phyloP scores from a whole-genome alignment of 345 rosid genomes.

The Capsella bursapastoris region DNA sequence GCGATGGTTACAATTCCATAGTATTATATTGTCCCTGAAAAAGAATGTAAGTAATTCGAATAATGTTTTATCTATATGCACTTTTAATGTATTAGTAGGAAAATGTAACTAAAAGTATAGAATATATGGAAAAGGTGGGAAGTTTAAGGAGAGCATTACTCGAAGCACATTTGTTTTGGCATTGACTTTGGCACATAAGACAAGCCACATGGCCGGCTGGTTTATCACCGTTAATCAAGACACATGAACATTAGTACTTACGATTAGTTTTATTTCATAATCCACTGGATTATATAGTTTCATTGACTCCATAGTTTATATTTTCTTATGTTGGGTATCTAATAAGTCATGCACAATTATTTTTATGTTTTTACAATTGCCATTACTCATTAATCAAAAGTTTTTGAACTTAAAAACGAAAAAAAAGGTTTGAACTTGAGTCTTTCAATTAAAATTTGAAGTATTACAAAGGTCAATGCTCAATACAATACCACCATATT shows the following conservation, averaged over 20 bases:
- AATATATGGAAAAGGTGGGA: conserved; percentile 37
- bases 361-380: neutral
- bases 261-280: conserved; percentile 18
- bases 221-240: conserved; percentile 41
- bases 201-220: conserved; percentile 39
- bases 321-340: neutral
- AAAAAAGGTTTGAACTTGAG: neutral
- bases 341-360: conserved; percentile 20
- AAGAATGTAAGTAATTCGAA: neutral
- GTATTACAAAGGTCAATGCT: neutral
- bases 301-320: neutral
- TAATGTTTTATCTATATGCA: neutral
- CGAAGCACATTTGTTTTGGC: conserved; percentile 35
- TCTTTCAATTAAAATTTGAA: neutral
- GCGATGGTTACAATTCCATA: neutral
- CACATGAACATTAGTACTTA: conserved; percentile 30
- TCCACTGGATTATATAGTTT: neutral
- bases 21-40: conserved; percentile 1
- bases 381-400: neutral
- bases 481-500: too few species aligned
- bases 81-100: neutral
- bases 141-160: conserved; percentile 38
- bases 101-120: neutral
- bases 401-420: neutral
- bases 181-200: conserved; percentile 41